These are phyloP conservation scores for Metarhizium robertsii DNA, from an alignment of 2,329 filamentous ascomycete genomes.

Conservation along the genomic window DNA sequence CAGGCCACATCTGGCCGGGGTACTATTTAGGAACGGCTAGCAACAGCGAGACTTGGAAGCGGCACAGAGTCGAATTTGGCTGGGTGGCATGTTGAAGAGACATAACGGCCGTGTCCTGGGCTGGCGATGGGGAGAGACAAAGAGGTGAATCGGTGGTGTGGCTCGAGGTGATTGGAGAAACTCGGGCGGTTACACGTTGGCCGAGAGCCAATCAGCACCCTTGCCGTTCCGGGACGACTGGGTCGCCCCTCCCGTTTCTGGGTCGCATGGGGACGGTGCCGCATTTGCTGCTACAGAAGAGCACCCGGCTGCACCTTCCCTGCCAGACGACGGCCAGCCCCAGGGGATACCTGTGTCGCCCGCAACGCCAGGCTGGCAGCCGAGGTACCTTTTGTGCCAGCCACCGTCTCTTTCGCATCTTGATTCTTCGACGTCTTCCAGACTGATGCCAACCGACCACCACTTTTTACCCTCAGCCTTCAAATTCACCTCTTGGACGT, in stretches of 20 bases:
- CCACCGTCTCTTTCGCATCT: background rate
- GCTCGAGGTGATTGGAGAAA: conserved; percentile 17
- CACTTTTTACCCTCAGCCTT: background rate
- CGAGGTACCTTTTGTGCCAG: background rate
- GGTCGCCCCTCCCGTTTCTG: background rate
- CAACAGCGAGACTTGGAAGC: background rate
- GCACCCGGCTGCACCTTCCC: background rate
- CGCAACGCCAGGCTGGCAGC: background rate
- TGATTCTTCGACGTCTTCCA: background rate
- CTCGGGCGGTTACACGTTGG: conserved; percentile 29
- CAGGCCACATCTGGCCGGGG: background rate
- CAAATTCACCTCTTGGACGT: no score
- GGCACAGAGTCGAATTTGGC: background rate
- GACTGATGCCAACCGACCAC: background rate
- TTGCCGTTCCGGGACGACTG: conserved; percentile 9
- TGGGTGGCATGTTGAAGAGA: background rate
- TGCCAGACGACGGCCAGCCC: background rate
- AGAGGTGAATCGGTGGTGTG: background rate
- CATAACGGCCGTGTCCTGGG: background rate
- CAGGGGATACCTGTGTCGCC: background rate
- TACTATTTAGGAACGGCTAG: background rate
- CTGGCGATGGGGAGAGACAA: background rate
- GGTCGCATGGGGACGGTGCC: background rate
- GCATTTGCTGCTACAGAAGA: background rate
- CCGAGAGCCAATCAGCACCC: conserved; percentile 22